Evolutionary conservation across 2,329 filamentous ascomycete species (phyloP), one percentile per base, ranked within the genome.

Genomic region (Phaeosphaeria sp.): DNA sequence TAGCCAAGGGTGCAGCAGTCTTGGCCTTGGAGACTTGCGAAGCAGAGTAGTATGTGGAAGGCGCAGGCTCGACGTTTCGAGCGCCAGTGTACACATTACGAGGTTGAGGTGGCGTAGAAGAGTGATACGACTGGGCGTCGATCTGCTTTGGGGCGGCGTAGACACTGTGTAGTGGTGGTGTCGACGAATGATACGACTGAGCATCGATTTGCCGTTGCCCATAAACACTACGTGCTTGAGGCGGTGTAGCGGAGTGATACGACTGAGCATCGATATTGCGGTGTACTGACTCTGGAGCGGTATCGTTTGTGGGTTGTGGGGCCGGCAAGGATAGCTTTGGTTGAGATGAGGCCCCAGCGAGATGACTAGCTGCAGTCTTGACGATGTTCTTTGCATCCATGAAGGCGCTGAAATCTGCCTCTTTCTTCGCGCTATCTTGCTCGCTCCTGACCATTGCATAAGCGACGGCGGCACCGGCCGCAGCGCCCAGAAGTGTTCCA

Each of bases 401-500:
- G 66, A 72, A 74, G 18, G 72, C 70, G 52, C 68, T 71, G 65
- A 77, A 78, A 20, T 77, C 78, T 4, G 73, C 65, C 61, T 82
- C 81, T 56, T 80, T 78, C 58, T 73, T 74, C 21, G 78, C 78
- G 58, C 79, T 81, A 51, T 81, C 78, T 50, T 73, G 70, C 62
- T 90, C 88, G 58, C 83, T 83, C 64, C 85, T 87, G 62, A 87
- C 83, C 80, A 92, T 88, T 21, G 87, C 88, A 77, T 95, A 96
- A 10, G 91, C 89, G 42, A 91, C 81, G 10, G 89, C 90, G 36
- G 89, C 90, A 41, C 90, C 90, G 18, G 91, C 91, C 17, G 91
- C 91, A 30, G 90, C 91, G 44, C 91, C 92, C 49, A 96, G 83
- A 11, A 96, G 81, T 7, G 90, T 90, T 7, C 92, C 90, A 46